These are phyloP conservation scores for Hemileia vastatrix DNA, from an alignment of 1,284 basidiomycete species.

Conservation along the genomic window DNA sequence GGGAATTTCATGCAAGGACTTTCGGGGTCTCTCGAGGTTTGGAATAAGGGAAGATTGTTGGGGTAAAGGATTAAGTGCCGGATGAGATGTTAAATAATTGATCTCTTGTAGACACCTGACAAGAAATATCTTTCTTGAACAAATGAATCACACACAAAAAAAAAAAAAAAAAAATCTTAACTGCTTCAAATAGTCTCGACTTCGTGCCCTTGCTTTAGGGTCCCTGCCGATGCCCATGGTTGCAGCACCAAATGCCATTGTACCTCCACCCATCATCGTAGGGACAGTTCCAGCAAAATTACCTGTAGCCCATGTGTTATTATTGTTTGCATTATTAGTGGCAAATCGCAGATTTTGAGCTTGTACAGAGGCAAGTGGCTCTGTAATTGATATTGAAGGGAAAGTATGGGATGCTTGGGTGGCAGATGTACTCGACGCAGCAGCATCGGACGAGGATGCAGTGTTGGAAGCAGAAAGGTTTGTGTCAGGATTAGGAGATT, in stretches of 20 bases:
- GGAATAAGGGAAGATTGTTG: constrained; percentile 32
- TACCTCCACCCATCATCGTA: constrained; percentile 46
- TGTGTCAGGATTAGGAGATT: neutral
- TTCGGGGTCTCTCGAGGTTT: constrained; percentile 31
- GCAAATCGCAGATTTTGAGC: constrained; percentile 34
- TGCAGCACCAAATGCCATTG: constrained; percentile 45
- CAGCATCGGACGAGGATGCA: constrained; percentile 1
- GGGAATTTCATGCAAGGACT: constrained; percentile 28
- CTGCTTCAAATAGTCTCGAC: constrained; percentile 96
- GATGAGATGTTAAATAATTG: constrained; percentile 88
- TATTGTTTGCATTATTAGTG: constrained; percentile 2
- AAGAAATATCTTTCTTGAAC: neutral
- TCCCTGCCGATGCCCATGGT: constrained; percentile 64
- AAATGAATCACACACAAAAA: neutral
- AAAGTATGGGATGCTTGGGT: neutral
- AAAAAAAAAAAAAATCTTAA: constrained; percentile 47
- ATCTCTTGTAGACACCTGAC: constrained; percentile 88
- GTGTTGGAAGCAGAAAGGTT: neutral
- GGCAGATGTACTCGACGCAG: neutral
- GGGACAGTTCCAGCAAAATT: constrained; percentile 48
- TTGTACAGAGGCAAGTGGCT: constrained; percentile 11
- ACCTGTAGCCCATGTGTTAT: constrained; percentile 7
- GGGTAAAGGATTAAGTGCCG: constrained; percentile 92
- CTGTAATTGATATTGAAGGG: constrained; percentile 18
- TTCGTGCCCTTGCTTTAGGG: constrained; percentile 83